Evolutionary conservation across 1,139 yeast species (phyloP).

Genomic region (Suhomyces bokatorum): DNA sequence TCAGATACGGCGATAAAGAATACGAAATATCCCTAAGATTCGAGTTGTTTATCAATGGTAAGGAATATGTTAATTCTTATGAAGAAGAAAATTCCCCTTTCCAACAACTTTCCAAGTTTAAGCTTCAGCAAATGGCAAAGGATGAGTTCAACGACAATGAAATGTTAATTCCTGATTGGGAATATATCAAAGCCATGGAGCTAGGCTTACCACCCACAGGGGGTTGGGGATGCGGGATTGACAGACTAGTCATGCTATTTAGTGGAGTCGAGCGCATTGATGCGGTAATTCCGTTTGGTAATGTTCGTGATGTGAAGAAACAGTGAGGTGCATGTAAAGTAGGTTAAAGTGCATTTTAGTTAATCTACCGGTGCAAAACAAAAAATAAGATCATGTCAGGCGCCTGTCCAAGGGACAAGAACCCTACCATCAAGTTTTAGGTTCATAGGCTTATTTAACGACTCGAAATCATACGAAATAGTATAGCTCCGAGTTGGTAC

Average conservation of each 20-base stretch:
- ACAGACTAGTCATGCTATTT: slow-evolving; percentile 79
- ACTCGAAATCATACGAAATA: no score
- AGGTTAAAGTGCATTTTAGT: background rate
- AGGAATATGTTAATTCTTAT: slow-evolving; percentile 89
- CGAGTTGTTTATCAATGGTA: slow-evolving; percentile 78
- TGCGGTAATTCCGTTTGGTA: slow-evolving; percentile 81
- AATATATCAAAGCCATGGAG: slow-evolving; percentile 74
- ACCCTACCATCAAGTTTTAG: no score
- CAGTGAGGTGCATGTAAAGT: slow-evolving; percentile 34
- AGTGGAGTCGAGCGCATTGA: slow-evolving; percentile 68
- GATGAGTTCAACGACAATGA: slow-evolving; percentile 58
- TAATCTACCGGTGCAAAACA: background rate
- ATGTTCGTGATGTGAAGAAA: slow-evolving; percentile 64
- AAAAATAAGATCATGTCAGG: background rate
- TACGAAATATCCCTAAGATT: slow-evolving; percentile 65
- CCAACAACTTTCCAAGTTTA: slow-evolving; percentile 62
- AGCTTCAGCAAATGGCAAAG: slow-evolving; percentile 52
- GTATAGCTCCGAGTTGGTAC: no score
- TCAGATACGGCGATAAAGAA: slow-evolving; percentile 24
- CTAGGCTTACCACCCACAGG: slow-evolving; percentile 98
- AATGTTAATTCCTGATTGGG: slow-evolving; percentile 68
- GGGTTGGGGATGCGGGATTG: slow-evolving; percentile 97
- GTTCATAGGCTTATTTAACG: no score
- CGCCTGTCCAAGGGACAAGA: background rate
- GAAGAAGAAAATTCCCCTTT: slow-evolving; percentile 93